Percentiles rank a stretch among this genome's conserved stretches.
phyloP scores from a whole-genome alignment of 2,329 filamentous ascomycete species.

The Chrysoporthe austroafricana region DNA sequence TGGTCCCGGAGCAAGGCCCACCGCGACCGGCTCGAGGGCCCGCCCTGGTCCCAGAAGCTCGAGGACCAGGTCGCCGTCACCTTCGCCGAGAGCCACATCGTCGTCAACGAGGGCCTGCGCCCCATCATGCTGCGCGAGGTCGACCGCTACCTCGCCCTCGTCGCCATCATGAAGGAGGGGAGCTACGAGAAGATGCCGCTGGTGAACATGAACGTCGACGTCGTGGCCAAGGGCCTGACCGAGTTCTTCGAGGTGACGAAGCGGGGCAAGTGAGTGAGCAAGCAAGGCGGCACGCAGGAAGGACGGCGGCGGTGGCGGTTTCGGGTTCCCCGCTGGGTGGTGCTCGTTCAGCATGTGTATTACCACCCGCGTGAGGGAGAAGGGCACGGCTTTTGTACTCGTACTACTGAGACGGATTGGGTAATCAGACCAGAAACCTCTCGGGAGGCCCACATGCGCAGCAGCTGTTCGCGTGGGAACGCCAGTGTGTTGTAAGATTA shows the following conservation, averaged over 20 bases:
- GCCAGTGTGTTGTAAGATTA: too few relatives aligned
- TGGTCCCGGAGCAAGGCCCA: constrained; percentile 65
- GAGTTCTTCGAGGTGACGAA: constrained; percentile 79
- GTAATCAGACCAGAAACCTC: too few relatives aligned
- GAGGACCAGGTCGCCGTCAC: constrained; percentile 69
- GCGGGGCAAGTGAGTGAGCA: constrained; percentile 44
- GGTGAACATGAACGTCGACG: constrained; percentile 85
- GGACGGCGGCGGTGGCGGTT: too few relatives aligned
- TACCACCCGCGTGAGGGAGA: not conserved
- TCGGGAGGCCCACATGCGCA: too few relatives aligned
- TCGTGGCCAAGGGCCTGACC: constrained; percentile 76
- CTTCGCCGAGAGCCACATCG: constrained; percentile 70
- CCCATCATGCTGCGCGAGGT: constrained; percentile 72
- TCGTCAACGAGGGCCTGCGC: constrained; percentile 65
- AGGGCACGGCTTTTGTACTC: not conserved
- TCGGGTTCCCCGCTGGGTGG: not conserved
- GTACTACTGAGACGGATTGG: too few relatives aligned
- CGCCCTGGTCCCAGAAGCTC: constrained; percentile 63
- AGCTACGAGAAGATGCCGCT: constrained; percentile 80
- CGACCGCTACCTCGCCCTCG: constrained; percentile 75
- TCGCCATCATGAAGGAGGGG: constrained; percentile 86
- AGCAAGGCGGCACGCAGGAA: too few relatives aligned
- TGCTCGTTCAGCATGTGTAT: not conserved
- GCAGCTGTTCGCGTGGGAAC: too few relatives aligned
- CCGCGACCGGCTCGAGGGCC: constrained; percentile 59